Evolutionary conservation across 495 filamentous ascomycete genomes (phyloP).

Genomic region (Hypoxylon fuscum): DNA sequence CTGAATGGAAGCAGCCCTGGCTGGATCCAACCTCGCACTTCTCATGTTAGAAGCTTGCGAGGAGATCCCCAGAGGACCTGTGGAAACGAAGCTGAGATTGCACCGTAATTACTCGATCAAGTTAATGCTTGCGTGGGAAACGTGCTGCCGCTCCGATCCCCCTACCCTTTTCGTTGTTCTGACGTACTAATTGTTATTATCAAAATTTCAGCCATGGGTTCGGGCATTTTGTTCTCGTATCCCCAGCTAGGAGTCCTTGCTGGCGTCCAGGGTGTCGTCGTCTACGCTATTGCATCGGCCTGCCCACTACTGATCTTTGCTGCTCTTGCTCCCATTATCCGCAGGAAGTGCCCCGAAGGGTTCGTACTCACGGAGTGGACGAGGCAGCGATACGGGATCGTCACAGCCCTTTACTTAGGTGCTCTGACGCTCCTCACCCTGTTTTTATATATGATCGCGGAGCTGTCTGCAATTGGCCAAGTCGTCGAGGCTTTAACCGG

Average conservation of each 20-base stretch:
- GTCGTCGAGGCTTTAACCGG: slow-evolving; percentile 76
- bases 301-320: slow-evolving; percentile 75
- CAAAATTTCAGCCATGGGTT: slow-evolving; percentile 71
- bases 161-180: slow-evolving; percentile 34
- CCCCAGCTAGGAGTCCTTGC: slow-evolving; percentile 81
- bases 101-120: slow-evolving; percentile 93
- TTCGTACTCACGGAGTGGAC: slow-evolving; percentile 86
- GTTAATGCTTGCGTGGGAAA: slow-evolving; percentile 96
- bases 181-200: slow-evolving; percentile 41
- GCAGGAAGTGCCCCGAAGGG: slow-evolving; percentile 76
- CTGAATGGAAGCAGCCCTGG: slow-evolving; percentile 62
- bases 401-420: slow-evolving; percentile 73
- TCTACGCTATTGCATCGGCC: slow-evolving; percentile 74
- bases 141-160: slow-evolving; percentile 78
- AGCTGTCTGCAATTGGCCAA: slow-evolving; percentile 77
- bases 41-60: slow-evolving; percentile 22
- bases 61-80: slow-evolving; percentile 41
- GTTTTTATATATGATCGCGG: slow-evolving; percentile 83
- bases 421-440: slow-evolving; percentile 77
- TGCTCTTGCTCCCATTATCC: slow-evolving; percentile 73
- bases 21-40: slow-evolving; percentile 58
- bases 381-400: slow-evolving; percentile 71
- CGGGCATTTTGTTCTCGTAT: slow-evolving; percentile 79
- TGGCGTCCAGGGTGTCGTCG: slow-evolving; percentile 75
- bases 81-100: slow-evolving; percentile 81